Base-by-base conservation (phyloP, 2,329 filamentous ascomycete species). In the Sordariomycetes sp. region DNA sequence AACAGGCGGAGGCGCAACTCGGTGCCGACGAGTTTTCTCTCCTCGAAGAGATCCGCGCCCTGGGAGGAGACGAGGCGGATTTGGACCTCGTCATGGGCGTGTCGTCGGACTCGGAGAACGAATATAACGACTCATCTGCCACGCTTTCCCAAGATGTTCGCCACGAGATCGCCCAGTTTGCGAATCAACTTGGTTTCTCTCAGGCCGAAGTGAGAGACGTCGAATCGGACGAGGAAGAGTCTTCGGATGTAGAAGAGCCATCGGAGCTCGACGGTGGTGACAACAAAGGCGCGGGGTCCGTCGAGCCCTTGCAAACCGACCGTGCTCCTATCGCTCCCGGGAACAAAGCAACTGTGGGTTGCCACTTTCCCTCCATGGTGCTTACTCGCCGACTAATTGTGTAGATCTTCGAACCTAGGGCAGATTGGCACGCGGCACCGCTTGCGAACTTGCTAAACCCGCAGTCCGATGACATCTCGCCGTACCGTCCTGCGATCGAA, bases 21-120 rank as follows among this genome's bases (percentile, higher is more conserved):
- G n/a, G n/a, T n/a, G 35, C 61, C 13, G 59, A 59, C 10, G 62
- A 67, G n/a, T 70, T 72, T 35, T 65, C 68, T 13, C 70, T 87
- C 4, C 69, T 87, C 8, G 76, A 81, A 58, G 84, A 87, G 64
- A 87, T 87, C 60, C 74, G 76, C 61, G 81, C 80, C 15, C 71
- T 87, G 1, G 84, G 83, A 3, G 84, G 84, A 15, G 81, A 85
- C 56, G 80, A 86, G 66, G 75, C 81, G 50, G 84, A 87, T 61
- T 66, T 85, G 51, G 78, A 81, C 39, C 74, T 87, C 36, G 76
- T 87, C 56, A 78, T 75, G 50, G 80, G 78, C 59, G 70, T 73
- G 13, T 69, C 72, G 36, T 75, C 73, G 3, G 71, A 73, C 20
- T 62, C 63, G 2, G 70, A 73, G 58, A 69, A 72, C 55, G 69